Base-by-base conservation (phyloP, 176 grass and related monocot species). In the Rhynchospora pubera region DNA sequence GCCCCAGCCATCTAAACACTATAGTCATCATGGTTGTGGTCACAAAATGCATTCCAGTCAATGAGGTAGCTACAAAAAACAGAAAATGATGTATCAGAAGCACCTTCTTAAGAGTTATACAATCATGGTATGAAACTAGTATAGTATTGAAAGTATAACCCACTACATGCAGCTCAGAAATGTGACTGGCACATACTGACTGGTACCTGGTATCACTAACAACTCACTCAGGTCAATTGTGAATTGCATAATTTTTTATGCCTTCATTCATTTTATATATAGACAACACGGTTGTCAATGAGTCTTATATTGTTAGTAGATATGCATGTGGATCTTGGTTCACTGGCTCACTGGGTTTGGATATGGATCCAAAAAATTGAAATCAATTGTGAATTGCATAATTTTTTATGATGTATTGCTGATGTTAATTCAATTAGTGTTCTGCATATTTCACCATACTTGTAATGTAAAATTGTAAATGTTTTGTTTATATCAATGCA, bases 1-100 rank as follows among this genome's bases (percentile, higher is more conserved):
- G 86, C 71, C 91, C 94, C 46, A 97, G 51, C 89, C 91, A 97
- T 63, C 89, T 89, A 82, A 97, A 90, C 8, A 94, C 79, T 3
- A 92, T n/a, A 52, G 94, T 94, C 94, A 92, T 93, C 67, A 97
- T 44, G 24, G 94, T 97, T 15, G 94, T 94, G 44, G 94, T 97
- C 32, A 80, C 84, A 84, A 97, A 97, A 94, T 97, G 94, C 69
- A 97, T 90, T 15, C 94, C 94, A 39, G 94, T 97, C 84, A 97
- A 87, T 16, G 91, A 87, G 9, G 94, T 97, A 32, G 91, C 94
- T 97, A 90, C 75, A 93, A 48, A n/a, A 83, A 24, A 26, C 18
- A 87, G 23, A 83, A 57, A 80, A 30, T 7, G 5, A 77, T 46
- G 18, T 56, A 56, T 77, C 50, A 72, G 68, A 50, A 50, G 3